phyloP scores from a whole-genome alignment of 2,329 filamentous ascomycete species.

The Claviceps sp. region DNA sequence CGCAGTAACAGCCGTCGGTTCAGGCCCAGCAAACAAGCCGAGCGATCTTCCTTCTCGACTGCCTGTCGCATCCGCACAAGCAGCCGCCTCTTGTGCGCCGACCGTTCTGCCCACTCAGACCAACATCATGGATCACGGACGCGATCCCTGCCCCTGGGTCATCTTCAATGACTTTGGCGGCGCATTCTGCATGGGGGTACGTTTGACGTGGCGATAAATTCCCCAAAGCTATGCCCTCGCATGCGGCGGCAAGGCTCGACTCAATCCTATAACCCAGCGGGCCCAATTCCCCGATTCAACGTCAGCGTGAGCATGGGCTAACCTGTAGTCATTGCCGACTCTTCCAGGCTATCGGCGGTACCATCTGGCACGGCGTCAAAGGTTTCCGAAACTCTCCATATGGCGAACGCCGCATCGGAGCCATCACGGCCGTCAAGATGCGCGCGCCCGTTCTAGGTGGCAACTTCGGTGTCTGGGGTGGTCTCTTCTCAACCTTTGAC shows the following conservation, averaged over 20 bases:
- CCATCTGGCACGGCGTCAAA: constrained; percentile 95
- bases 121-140: constrained; percentile 74
- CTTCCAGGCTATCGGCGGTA: constrained; percentile 57
- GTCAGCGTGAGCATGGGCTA: not conserved
- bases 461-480: constrained; percentile 97
- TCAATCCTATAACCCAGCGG: too few species aligned
- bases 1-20: not conserved
- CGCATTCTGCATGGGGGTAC: constrained; percentile 91
- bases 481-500: constrained; percentile 90
- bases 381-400: constrained; percentile 82
- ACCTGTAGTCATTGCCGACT: not conserved
- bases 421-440: constrained; percentile 94
- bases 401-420: constrained; percentile 89
- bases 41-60: not conserved
- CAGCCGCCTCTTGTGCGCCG: not conserved
- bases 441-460: constrained; percentile 90
- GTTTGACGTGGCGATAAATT: constrained; percentile 17
- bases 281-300: not conserved
- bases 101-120: not conserved
- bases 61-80: not conserved
- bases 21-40: not conserved
- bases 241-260: not conserved
- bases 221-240: not conserved
- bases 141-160: constrained; percentile 95
- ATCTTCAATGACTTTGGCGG: constrained; percentile 95